A percentile compares a stretch with the other conserved stretches of the same genome.
These are phyloP conservation scores for Talaromyces proteolyticus DNA, from an alignment of 495 filamentous ascomycete species.

Conservation along the genomic window DNA sequence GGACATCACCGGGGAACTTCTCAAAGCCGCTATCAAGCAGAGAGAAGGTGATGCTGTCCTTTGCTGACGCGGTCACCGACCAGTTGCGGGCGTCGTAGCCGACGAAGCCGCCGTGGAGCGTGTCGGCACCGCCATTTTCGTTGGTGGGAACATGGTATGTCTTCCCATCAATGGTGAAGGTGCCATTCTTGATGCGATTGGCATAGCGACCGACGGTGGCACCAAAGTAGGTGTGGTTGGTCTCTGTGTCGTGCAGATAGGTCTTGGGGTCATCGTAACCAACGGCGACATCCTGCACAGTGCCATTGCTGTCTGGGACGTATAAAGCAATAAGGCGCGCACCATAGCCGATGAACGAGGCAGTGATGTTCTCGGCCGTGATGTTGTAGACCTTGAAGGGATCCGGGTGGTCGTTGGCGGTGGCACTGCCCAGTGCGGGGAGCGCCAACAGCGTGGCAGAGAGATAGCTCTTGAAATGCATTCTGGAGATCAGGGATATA, in stretches of 20 bases:
- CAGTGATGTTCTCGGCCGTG: slow-evolving; percentile 63
- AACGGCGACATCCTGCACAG: slow-evolving; percentile 60
- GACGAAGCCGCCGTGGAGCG: slow-evolving; percentile 74
- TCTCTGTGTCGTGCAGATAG: slow-evolving; percentile 60
- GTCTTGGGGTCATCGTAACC: slow-evolving; percentile 75
- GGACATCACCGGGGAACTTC: slow-evolving; percentile 75
- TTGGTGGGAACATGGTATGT: slow-evolving; percentile 63
- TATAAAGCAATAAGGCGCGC: slow-evolving; percentile 70
- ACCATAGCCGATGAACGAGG: slow-evolving; percentile 72
- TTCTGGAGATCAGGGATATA: slow-evolving; percentile 25
- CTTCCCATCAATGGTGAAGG: slow-evolving; percentile 62
- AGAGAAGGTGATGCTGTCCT: slow-evolving; percentile 70
- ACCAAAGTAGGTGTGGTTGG: slow-evolving; percentile 68
- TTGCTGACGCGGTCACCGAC: slow-evolving; percentile 62
- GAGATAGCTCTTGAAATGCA: slow-evolving; percentile 34
- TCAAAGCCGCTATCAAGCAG: slow-evolving; percentile 68
- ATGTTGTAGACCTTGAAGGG: slow-evolving; percentile 65
- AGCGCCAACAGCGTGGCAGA: slow-evolving; percentile 27
- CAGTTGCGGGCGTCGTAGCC: slow-evolving; percentile 83
- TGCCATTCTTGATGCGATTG: slow-evolving; percentile 83
- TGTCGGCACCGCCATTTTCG: slow-evolving; percentile 64
- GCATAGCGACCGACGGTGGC: slow-evolving; percentile 76
- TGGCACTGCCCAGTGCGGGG: slow-evolving; percentile 17
- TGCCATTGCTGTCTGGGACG: slow-evolving; percentile 65
- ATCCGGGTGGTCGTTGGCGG: slow-evolving; percentile 11